phyloP scores from a whole-genome alignment of 179 eudicot genomes.

The Actinidia polygama region DNA sequence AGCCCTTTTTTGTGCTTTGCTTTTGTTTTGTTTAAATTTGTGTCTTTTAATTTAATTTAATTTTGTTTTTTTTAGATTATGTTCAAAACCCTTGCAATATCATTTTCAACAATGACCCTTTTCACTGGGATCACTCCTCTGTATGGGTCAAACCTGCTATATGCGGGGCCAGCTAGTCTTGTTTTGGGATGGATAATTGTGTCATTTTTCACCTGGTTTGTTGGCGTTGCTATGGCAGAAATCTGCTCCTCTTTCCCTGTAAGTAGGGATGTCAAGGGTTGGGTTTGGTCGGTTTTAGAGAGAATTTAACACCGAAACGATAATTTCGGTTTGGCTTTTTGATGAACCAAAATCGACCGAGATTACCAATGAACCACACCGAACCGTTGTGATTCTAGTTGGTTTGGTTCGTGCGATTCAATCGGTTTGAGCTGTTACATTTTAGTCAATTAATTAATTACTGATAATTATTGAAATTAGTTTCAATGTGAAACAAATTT shows the following conservation, averaged over 20 bases:
- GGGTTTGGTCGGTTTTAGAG: not conserved
- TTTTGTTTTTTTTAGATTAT: slow-evolving; percentile 35
- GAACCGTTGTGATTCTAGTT: too few species aligned
- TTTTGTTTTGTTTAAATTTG: not conserved
- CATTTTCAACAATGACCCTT: slow-evolving; percentile 70
- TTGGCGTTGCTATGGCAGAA: slow-evolving; percentile 70
- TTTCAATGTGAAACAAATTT: too few species aligned
- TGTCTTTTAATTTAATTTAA: too few species aligned
- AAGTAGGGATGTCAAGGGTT: not conserved
- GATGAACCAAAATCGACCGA: not conserved
- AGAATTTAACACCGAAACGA: not conserved
- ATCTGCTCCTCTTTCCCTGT: slow-evolving; percentile 77
- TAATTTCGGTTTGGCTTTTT: not conserved
- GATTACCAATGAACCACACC: too few species aligned
- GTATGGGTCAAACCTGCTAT: slow-evolving; percentile 64
- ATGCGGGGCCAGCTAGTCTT: slow-evolving; percentile 69
- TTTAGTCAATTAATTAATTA: too few species aligned
- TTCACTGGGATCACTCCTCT: slow-evolving; percentile 69
- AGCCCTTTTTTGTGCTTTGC: not conserved
- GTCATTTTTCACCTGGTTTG: slow-evolving; percentile 62
- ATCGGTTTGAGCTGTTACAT: too few species aligned
- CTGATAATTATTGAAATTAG: too few species aligned
- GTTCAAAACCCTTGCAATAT: slow-evolving; percentile 68
- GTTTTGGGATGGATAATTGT: slow-evolving; percentile 80
- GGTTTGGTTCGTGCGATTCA: not conserved